These are phyloP conservation scores for Ramaria rubella DNA, from an alignment of 768 basidiomycete genomes.

Conservation along the genomic window DNA sequence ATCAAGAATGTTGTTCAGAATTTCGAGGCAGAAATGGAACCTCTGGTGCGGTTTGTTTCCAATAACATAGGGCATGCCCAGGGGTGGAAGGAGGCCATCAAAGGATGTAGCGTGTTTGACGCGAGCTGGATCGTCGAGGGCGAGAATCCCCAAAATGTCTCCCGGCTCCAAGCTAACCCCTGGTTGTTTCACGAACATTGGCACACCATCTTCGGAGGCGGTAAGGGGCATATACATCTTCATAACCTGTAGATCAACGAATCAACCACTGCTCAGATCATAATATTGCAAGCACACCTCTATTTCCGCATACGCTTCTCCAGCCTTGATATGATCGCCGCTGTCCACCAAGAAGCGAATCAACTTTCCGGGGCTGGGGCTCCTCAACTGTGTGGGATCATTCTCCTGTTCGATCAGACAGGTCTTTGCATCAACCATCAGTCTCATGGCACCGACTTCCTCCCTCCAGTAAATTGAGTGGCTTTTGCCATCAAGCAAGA, in stretches of 20 bases:
- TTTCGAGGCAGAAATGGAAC: conserved; percentile 62
- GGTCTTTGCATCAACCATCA: conserved; percentile 97
- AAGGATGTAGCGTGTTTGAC: conserved; percentile 99
- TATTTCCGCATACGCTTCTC: conserved; percentile 96
- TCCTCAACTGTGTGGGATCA: conserved; percentile 94
- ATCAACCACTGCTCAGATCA: conserved; percentile 4
- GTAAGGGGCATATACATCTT: conserved; percentile 99
- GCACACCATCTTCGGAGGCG: conserved; percentile 87
- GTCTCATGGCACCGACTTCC: conserved; percentile 86
- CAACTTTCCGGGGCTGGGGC: conserved; percentile 94
- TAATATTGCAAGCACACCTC: conserved; percentile 51
- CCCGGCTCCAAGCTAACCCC: conserved; percentile 95
- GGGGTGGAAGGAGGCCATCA: conserved; percentile 82
- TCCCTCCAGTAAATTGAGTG: conserved; percentile 98
- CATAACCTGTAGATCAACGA: conserved; percentile 57
- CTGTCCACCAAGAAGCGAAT: conserved; percentile 93
- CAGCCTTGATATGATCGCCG: conserved; percentile 94
- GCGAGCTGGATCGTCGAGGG: conserved; percentile 90
- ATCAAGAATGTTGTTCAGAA: conserved; percentile 86
- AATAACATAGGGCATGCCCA: conserved; percentile 79
- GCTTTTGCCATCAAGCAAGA: conserved; percentile 87
- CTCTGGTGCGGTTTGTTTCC: conserved; percentile 90
- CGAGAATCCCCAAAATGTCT: conserved; percentile 94
- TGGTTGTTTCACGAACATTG: conserved; percentile 96
- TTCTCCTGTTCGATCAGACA: conserved; percentile 99